Evolutionary conservation across 2,329 filamentous ascomycete species (phyloP), one percentile per base, ranked within the genome.

Genomic region (Aspergillus hortae): DNA sequence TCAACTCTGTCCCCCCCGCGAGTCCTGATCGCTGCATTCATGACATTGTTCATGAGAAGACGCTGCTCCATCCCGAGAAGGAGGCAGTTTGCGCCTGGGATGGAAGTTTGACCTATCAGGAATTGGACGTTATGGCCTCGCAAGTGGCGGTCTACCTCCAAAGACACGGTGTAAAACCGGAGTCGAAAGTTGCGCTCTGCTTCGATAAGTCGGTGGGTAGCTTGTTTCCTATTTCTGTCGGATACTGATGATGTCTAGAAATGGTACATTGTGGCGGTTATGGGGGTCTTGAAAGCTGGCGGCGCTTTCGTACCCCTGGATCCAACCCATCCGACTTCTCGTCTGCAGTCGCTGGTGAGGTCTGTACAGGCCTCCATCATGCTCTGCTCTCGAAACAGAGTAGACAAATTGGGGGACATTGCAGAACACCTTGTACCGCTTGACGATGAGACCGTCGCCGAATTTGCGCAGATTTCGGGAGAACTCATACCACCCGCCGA

Each of bases 1-100:
- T 81, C 68, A 81, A 80, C 46, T 75, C 75, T 56, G 73, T 75
- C 27, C 63, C 67, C 1, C 72, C 72, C 2, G 61, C 69, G 33
- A 64, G 62, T 1, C 69, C 74, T 1, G 70, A 75, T 4, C 68
- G 61, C 15, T 71, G 68, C 72, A 60, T 68, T 67, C 44, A 74
- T 70, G 46, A 72, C 63, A 11, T 66, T 4, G 67, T 72, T 25
- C 57, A 60, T 60, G 78, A 57, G 9, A 61, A 67, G 60, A 27
- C 73, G 66, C 3, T 77, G 70, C 1, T 57, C 3, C 63, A 58
- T 6, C 54, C 72, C 53, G 50, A 69, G 49, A 44, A 60, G 41
- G 56, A 69, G 51, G 71, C 69, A 11, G 61, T 73, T 4, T 69
- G 65, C 36, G 65, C 71, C 3, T 74, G 71, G 71, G 71, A 74